These are phyloP conservation scores for Trichosanthes truncata DNA, from an alignment of 306 rosid species.

Conservation along the genomic window DNA sequence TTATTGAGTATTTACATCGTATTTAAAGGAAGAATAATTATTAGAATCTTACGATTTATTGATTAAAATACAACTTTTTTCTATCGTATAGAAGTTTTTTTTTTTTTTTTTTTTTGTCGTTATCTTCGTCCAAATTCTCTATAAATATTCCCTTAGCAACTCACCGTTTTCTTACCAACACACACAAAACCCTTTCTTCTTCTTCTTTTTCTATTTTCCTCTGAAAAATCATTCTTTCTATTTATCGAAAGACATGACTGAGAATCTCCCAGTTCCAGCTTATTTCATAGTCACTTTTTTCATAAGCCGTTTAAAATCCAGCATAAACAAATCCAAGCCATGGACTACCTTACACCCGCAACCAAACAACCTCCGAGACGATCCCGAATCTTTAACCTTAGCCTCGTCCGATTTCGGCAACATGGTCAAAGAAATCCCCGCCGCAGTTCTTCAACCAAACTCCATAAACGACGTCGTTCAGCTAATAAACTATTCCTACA, in stretches of 20 bases:
- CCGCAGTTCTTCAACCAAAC: conserved; percentile 40
- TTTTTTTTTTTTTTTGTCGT: not conserved
- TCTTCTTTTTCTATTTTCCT: not conserved
- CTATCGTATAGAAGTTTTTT: not conserved
- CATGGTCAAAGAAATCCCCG: conserved; percentile 34
- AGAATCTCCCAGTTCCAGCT: conserved; percentile 16
- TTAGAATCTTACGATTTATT: not conserved
- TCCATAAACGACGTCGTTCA: conserved; percentile 30
- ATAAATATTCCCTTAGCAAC: not conserved
- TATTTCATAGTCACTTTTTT: conserved; percentile 20
- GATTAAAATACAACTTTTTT: not conserved
- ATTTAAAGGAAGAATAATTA: conserved; percentile 5
- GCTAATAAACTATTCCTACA: conserved; percentile 36
- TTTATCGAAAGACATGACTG: conserved; percentile 19
- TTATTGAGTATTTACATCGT: conserved; percentile 15
- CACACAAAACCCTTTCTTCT: not conserved
- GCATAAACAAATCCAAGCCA: conserved; percentile 30
- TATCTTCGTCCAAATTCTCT: conserved; percentile 29
- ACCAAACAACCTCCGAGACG: conserved; percentile 20
- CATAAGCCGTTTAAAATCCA: conserved; percentile 29
- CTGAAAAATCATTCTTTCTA: not conserved
- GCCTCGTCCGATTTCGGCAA: conserved; percentile 72
- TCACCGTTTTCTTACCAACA: not conserved
- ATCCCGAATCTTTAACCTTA: conserved; percentile 29
- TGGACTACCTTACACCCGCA: not conserved